Base-by-base conservation (phyloP, 2,329 filamentous ascomycete species). In the Stachybotrys chartarum region DNA sequence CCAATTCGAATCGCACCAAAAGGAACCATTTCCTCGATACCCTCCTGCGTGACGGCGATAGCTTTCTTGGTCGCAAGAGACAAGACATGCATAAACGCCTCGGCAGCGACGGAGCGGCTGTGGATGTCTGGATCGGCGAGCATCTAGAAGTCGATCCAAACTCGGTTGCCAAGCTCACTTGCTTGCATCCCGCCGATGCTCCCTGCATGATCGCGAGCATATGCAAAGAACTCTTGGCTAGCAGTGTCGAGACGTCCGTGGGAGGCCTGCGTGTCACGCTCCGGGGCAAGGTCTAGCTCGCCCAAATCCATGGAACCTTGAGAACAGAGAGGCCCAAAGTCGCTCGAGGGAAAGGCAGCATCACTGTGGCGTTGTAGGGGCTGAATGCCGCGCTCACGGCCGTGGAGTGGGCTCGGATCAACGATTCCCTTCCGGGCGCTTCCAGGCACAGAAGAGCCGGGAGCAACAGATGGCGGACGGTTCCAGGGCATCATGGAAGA, bases 21-120 rank as follows among this genome's bases (percentile, higher is more conserved):
- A 2, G 76, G 70, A 52, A 68, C 54, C 7, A 65, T 61, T 7
- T 69, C 55, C 6, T 63, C 60, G 30, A 68, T 65, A 31, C 69
- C 69, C 3, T 78, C 73, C 70, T 96, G 91, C 58, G 79, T 70
- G 6, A 92, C 83, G 17, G 72, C 67, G 49, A 93, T 72, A 55
- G 81, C 68, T 2, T 79, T 79, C 70, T 85, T 90, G 2, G 84
- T 90, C 6, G 83, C 85, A 48, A 94, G 77, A 11, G 80, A 78
- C 14, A 95, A 78, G 2, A 90, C 78, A 67, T 94, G 88, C 72
- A 88, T 83, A 66, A 90, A 87, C 0, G 85, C 90, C 67, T 91
- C 88, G 2, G 88, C 85, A 8, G 87, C 88, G 12, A 90, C 84
- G 32, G 82, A 73, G 42, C 75, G 78, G 32, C 81, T 83, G 47